Conservation (phyloP, 2,329 filamentous ascomycete species). For the Aspergillus costaricaensis region DNA sequence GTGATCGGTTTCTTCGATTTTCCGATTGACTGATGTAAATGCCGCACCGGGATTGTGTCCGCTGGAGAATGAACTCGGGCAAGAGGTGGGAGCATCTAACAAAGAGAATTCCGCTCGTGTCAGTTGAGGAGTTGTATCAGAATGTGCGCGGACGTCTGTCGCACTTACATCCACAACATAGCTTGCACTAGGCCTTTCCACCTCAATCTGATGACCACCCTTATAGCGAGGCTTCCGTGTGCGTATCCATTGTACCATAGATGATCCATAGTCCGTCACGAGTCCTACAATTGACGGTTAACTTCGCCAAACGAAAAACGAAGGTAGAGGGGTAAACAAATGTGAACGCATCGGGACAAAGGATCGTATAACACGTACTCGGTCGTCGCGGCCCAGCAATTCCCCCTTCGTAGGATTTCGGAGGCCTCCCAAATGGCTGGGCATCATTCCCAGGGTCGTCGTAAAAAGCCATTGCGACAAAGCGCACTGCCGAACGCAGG, state of each 20-base stretch:
- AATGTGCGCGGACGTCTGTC: neutral
- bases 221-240: constrained; percentile 76
- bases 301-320: neutral
- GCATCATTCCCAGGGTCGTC: constrained; percentile 42
- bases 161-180: constrained; percentile 80
- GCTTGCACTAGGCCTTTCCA: constrained; percentile 81
- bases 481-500: constrained; percentile 7
- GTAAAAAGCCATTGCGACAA: constrained; percentile 40
- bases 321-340: neutral
- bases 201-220: constrained; percentile 69
- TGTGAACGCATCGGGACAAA: neutral
- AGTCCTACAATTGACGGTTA: constrained; percentile 60
- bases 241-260: constrained; percentile 87
- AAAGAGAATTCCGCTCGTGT: constrained; percentile 6
- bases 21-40: constrained; percentile 96
- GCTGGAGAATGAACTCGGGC: constrained; percentile 73
- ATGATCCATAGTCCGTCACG: constrained; percentile 90
- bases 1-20: constrained; percentile 98
- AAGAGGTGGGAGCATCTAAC: constrained; percentile 80
- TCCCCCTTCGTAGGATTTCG: constrained; percentile 37
- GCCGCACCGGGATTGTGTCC: constrained; percentile 89
- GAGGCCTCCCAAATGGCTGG: constrained; percentile 32
- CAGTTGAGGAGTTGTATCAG: neutral
- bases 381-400: constrained; percentile 43
- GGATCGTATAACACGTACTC: constrained; percentile 31